These are phyloP conservation scores for Centaurea solstitialis DNA, from an alignment of 129 eudicot genomes.

Conservation along the genomic window DNA sequence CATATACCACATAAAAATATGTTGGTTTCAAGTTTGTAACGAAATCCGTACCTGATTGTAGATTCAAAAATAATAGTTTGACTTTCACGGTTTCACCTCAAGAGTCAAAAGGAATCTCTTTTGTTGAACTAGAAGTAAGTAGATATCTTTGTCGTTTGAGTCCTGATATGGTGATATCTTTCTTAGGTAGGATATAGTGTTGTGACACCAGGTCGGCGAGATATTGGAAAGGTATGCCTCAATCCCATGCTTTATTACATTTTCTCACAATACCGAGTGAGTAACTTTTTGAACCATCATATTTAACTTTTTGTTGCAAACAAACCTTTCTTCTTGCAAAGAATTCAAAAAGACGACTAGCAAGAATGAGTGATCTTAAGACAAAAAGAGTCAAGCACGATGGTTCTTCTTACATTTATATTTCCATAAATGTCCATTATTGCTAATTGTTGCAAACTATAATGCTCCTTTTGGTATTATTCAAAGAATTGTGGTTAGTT, in stretches of 20 bases:
- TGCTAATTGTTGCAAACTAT: background rate
- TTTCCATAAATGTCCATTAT: background rate
- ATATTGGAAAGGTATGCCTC: constrained; percentile 64
- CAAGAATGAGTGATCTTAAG: no score
- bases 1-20: background rate
- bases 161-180: constrained; percentile 23
- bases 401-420: background rate
- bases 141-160: constrained; percentile 9
- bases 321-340: background rate
- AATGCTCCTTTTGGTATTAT: background rate
- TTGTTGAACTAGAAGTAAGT: constrained; percentile 8
- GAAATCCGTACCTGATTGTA: constrained; percentile 3
- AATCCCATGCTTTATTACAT: background rate
- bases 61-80: background rate
- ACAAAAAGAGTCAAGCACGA: no score
- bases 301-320: background rate
- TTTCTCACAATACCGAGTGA: background rate
- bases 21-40: constrained; percentile 2
- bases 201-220: constrained; percentile 59
- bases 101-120: background rate
- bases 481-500: background rate
- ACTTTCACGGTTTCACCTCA: constrained; percentile 17
- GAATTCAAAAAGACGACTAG: background rate
- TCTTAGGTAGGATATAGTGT: constrained; percentile 82
- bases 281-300: background rate